Conservation (phyloP, 2,329 filamentous ascomycete genomes). For the Didymella pinodella region DNA sequence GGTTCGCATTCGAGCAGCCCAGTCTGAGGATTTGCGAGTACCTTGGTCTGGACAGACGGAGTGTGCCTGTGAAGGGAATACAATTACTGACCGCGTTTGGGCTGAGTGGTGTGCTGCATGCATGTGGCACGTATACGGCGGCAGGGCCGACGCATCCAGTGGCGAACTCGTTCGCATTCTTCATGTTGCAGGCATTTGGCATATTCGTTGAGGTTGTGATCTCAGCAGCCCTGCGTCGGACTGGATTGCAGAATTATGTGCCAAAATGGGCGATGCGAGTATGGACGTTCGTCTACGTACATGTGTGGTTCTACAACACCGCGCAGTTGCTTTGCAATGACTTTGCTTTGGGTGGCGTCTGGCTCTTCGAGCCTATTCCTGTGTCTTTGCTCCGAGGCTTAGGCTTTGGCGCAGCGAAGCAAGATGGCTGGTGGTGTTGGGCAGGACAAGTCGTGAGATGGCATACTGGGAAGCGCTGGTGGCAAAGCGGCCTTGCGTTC, state of each 20-base stretch:
- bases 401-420: slow-evolving; percentile 65
- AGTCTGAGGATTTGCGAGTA: slow-evolving; percentile 55
- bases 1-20: slow-evolving; percentile 72
- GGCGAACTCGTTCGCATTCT: slow-evolving; percentile 68
- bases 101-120: slow-evolving; percentile 74
- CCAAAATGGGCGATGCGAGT: slow-evolving; percentile 59
- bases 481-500: slow-evolving; percentile 62
- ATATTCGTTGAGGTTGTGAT: slow-evolving; percentile 63
- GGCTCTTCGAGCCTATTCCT: slow-evolving; percentile 84
- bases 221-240: slow-evolving; percentile 38
- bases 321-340: slow-evolving; percentile 75
- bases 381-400: slow-evolving; percentile 73
- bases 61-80: slow-evolving; percentile 50
- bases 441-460: slow-evolving; percentile 62
- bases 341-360: slow-evolving; percentile 75
- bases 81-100: slow-evolving; percentile 66
- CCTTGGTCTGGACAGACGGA: slow-evolving; percentile 39
- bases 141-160: slow-evolving; percentile 62
- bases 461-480: slow-evolving; percentile 71
- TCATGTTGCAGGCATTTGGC: slow-evolving; percentile 72
- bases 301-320: slow-evolving; percentile 74
- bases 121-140: slow-evolving; percentile 71
- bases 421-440: slow-evolving; percentile 75
- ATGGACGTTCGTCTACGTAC: slow-evolving; percentile 69
- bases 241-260: slow-evolving; percentile 46